These are phyloP conservation scores for Trichophyton verrucosum DNA, from an alignment of 2,329 filamentous ascomycete genomes.

Conservation along the genomic window DNA sequence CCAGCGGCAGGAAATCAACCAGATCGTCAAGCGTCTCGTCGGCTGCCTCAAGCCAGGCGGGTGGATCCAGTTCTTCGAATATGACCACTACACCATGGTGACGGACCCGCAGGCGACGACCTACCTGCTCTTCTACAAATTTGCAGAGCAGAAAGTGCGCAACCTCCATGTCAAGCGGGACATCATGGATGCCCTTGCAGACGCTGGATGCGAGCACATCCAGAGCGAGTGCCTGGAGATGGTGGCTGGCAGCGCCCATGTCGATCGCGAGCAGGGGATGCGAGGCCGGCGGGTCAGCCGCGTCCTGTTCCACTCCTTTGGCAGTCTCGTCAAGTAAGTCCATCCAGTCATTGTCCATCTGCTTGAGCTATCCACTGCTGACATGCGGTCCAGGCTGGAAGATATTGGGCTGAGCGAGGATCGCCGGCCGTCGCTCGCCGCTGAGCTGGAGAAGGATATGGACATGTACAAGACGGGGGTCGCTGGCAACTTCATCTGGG, in stretches of 20 bases:
- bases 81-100: neutral
- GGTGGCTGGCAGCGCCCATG: neutral
- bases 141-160: neutral
- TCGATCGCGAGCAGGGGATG: neutral
- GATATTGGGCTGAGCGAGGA: neutral
- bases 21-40: neutral
- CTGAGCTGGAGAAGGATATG: neutral
- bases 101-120: neutral
- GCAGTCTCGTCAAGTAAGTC: constrained; percentile 1
- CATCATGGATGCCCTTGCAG: neutral
- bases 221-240: neutral
- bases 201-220: neutral
- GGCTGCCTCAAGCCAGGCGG: neutral
- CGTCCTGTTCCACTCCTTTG: neutral
- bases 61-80: constrained; percentile 4
- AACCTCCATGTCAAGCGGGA: neutral
- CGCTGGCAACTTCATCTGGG: neutral
- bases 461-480: constrained; percentile 2
- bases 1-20: constrained; percentile 4
- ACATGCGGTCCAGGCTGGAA: neutral
- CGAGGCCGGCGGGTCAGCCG: neutral
- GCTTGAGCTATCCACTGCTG: neutral
- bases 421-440: neutral
- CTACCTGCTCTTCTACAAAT: constrained; percentile 1
- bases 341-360: neutral